Conservation (phyloP, 1,284 basidiomycete genomes). For the Vanrija sp. region DNA sequence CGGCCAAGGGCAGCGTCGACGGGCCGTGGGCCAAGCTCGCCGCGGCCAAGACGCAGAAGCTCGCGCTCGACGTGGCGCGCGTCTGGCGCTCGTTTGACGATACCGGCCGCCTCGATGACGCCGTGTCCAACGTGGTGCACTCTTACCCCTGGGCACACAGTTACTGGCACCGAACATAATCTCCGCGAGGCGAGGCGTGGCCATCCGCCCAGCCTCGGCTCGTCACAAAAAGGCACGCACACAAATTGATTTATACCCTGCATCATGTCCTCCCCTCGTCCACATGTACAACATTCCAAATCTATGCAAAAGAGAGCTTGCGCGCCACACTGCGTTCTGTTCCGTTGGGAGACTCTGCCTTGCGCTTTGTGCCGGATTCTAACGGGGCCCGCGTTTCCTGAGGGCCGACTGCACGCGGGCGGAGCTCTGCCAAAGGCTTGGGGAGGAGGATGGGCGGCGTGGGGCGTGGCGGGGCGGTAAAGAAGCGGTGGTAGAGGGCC, state of each 20-base stretch:
- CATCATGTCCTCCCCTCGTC: not conserved
- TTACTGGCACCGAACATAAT: constrained; percentile 8
- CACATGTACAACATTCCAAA: constrained; percentile 17
- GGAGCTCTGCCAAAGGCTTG: constrained; percentile 44
- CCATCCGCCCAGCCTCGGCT: too few relatives aligned
- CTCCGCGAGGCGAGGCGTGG: not conserved
- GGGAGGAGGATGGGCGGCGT: constrained; percentile 42
- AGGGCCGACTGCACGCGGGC: constrained; percentile 42
- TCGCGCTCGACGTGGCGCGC: constrained; percentile 55
- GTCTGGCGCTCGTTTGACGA: constrained; percentile 31
- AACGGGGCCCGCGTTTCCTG: constrained; percentile 24
- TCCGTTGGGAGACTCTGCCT: constrained; percentile 4
- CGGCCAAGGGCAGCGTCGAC: constrained; percentile 60
- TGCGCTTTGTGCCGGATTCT: constrained; percentile 10
- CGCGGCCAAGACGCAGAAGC: constrained; percentile 36
- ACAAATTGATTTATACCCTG: constrained; percentile 7
- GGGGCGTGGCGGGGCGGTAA: constrained; percentile 38
- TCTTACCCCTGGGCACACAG: constrained; percentile 3
- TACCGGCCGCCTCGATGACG: constrained; percentile 11
- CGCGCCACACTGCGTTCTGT: constrained; percentile 14
- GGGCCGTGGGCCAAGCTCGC: constrained; percentile 72
- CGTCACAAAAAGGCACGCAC: not conserved
- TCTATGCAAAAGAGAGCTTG: constrained; percentile 11
- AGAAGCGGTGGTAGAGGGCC: constrained; percentile 46
- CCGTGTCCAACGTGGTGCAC: constrained; percentile 1